Percentiles rank a stretch among this genome's conserved stretches.
These are phyloP conservation scores for Pseudomassariella vexata DNA, from an alignment of 2,329 filamentous ascomycete species.

Conservation along the genomic window DNA sequence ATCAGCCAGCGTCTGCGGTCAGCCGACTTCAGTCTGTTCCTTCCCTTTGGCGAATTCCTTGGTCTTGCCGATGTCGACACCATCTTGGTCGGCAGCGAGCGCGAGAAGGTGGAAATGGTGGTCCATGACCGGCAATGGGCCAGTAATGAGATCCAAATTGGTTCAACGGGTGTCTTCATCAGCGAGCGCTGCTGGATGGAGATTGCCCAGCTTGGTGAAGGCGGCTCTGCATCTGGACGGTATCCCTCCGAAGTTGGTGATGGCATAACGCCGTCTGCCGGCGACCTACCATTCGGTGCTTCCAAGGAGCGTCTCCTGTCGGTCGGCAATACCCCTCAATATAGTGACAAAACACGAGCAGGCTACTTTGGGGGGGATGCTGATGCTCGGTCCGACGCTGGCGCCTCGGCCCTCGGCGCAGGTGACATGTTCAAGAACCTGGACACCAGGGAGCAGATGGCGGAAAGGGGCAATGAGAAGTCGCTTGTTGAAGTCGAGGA, in stretches of 20 bases:
- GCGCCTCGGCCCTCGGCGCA: slow-evolving; percentile 80
- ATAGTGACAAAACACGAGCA: slow-evolving; percentile 68
- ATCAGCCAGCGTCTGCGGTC: slow-evolving; percentile 90
- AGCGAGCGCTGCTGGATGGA: slow-evolving; percentile 96
- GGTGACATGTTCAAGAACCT: slow-evolving; percentile 98
- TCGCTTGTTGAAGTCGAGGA: slow-evolving; percentile 88
- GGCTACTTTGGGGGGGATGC: slow-evolving; percentile 81
- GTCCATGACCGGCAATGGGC: slow-evolving; percentile 92
- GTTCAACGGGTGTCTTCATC: slow-evolving; percentile 89
- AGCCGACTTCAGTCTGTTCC: slow-evolving; percentile 91
- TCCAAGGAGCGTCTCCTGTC: slow-evolving; percentile 55
- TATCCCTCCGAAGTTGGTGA: slow-evolving; percentile 61
- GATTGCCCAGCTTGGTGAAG: slow-evolving; percentile 68
- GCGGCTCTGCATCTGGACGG: slow-evolving; percentile 44
- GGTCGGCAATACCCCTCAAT: slow-evolving; percentile 50
- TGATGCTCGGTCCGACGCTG: slow-evolving; percentile 86
- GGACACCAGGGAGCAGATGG: slow-evolving; percentile 89
- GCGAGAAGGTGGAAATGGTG: slow-evolving; percentile 85
- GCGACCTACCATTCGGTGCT: slow-evolving; percentile 50
- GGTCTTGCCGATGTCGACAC: slow-evolving; percentile 80
- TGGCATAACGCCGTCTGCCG: slow-evolving; percentile 50
- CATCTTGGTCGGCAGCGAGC: slow-evolving; percentile 83
- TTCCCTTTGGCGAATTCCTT: slow-evolving; percentile 93
- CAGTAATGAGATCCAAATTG: slow-evolving; percentile 81
- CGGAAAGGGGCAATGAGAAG: slow-evolving; percentile 89